Conservation (phyloP, 2,329 filamentous ascomycete genomes). For the Hirsutella minnesotensis region DNA sequence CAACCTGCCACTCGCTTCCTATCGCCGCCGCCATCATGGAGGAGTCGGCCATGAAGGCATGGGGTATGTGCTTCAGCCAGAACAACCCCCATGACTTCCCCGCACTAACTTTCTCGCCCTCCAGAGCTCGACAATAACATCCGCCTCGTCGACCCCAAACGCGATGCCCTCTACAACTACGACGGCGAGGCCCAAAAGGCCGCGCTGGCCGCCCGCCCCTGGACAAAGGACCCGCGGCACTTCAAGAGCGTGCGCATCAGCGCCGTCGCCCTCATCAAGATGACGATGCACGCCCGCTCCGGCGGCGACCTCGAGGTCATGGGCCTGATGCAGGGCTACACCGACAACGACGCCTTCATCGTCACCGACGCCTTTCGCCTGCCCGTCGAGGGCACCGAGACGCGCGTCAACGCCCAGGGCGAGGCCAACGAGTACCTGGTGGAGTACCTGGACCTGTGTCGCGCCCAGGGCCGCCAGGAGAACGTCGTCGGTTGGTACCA, state of each 20-base stretch:
- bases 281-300: constrained; percentile 98
- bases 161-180: constrained; percentile 88
- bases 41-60: constrained; percentile 18
- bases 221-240: constrained; percentile 68
- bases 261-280: constrained; percentile 88
- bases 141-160: constrained; percentile 70
- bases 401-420: constrained; percentile 86
- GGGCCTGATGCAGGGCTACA: constrained; percentile 96
- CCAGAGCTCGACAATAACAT: constrained; percentile 80
- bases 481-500: constrained; percentile 98
- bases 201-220: constrained; percentile 55
- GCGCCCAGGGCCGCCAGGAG: constrained; percentile 68
- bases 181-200: constrained; percentile 55
- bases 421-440: constrained; percentile 98
- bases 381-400: constrained; percentile 97
- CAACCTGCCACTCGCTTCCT: neutral
- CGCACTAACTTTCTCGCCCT: too few relatives aligned
- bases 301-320: constrained; percentile 90
- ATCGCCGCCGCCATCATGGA: constrained; percentile 7
- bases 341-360: constrained; percentile 73
- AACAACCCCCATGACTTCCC: too few relatives aligned
- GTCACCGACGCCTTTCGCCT: constrained; percentile 90
- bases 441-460: constrained; percentile 64
- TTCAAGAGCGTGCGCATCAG: constrained; percentile 93
- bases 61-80: too few relatives aligned